Evolutionary conservation across 225 moss, liverwort and hornwort genomes (phyloP), one percentile per base, ranked within the genome.

Genomic region (Rhytidiadelphus loreus): DNA sequence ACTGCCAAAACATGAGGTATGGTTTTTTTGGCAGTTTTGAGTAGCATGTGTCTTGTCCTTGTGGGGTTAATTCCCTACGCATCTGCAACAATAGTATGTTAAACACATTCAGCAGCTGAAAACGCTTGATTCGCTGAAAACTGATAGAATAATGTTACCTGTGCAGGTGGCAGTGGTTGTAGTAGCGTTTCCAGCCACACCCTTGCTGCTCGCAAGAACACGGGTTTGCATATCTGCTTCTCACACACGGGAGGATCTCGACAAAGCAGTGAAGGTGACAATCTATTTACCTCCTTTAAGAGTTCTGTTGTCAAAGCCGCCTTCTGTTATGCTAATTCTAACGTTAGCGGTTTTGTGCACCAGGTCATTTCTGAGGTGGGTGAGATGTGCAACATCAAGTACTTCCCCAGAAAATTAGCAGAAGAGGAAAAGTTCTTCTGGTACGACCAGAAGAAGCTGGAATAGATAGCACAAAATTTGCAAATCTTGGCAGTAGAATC

Each of bases 101-200:
- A 17, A 64, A 41, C 58, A 22, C 3, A 5, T 18, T 33, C 28
- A 73, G 88, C 13, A 44, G 64, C 53, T 83, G 88, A 83, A 82
- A 35, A 35, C 56, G 28, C 56, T 43, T 24, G 25, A 76, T 83
- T 25, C 18, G 44, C 37, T 77, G 60, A 70, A n/a, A 79, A 59
- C 37, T 89, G 59, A 87, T 46, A 62, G 15, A 86, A 80, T 30
- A 46, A 46, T 85, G 59, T 70, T 88, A 28, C 52, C 43, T 90
- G 77, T 91, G 85, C 96, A 98, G 98, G 97, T 98, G 87, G 98
- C 98, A 61, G 97, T 98, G 86, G 98, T 98, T 72, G 92, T 95
- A 7, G 98, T 97, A 85, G 96, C 93, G 10, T 98, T 98, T 87
- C 98, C 98, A 91, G 98, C 97, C 23, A 98, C 98, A 14, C 98